Percentiles rank a stretch among this genome's conserved stretches.
Evolutionary conservation across 257 asterid species (phyloP).

Genomic region (Fraxinus anomala): DNA sequence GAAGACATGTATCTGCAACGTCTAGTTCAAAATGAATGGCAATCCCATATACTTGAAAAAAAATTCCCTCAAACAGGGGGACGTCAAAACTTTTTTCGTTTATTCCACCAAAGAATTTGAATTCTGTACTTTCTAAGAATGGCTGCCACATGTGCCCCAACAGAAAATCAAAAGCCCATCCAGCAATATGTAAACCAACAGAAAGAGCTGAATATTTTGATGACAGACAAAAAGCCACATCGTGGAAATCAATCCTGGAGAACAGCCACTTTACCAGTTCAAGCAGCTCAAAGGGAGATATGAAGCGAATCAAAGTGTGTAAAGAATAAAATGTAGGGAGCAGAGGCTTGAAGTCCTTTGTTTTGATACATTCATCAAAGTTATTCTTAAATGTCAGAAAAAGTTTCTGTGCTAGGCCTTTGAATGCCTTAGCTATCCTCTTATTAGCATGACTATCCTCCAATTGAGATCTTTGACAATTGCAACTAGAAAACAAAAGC

Average conservation of each 20-base stretch:
- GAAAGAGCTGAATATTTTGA: slow-evolving; percentile 45
- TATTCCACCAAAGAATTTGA: slow-evolving; percentile 34
- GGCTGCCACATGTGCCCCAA: slow-evolving; percentile 42
- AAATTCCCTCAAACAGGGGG: slow-evolving; percentile 49
- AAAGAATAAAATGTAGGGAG: slow-evolving; percentile 52
- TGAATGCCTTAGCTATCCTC: slow-evolving; percentile 49
- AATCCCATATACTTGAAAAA: slow-evolving; percentile 52
- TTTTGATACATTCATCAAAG: slow-evolving; percentile 55
- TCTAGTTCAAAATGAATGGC: slow-evolving; percentile 52
- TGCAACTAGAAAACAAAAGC: slow-evolving; percentile 43
- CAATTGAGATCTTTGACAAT: slow-evolving; percentile 34
- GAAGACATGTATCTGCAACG: slow-evolving; percentile 65
- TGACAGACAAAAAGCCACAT: slow-evolving; percentile 35
- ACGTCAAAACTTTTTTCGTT: slow-evolving; percentile 43
- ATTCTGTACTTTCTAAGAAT: slow-evolving; percentile 25
- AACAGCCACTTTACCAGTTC: slow-evolving; percentile 68
- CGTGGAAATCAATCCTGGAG: slow-evolving; percentile 51
- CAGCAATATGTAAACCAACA: slow-evolving; percentile 63
- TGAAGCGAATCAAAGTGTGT: slow-evolving; percentile 41
- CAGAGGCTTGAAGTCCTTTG: slow-evolving; percentile 51
- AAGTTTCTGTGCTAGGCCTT: slow-evolving; percentile 51
- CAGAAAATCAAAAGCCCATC: slow-evolving; percentile 60
- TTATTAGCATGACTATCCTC: slow-evolving; percentile 34
- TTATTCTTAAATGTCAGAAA: slow-evolving; percentile 53
- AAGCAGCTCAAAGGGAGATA: slow-evolving; percentile 57